phyloP scores from a whole-genome alignment of 345 rosid genomes.

The Citrus reticulata region DNA sequence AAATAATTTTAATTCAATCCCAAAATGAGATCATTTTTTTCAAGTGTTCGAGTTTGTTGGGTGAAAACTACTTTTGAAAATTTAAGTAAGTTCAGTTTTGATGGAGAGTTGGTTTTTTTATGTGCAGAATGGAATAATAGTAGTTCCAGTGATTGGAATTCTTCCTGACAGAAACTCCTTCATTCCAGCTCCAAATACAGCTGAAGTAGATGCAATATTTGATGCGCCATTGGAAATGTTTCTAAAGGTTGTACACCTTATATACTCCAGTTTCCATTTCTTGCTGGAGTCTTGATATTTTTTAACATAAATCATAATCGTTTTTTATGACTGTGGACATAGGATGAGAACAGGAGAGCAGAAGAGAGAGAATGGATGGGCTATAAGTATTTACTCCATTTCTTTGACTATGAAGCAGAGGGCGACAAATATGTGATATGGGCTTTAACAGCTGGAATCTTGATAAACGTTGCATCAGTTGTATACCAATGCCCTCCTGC shows the following conservation, averaged over 20 bases:
- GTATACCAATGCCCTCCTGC: slow-evolving; percentile 47
- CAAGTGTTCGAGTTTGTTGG: no score
- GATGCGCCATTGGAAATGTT: slow-evolving; percentile 77
- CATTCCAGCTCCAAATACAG: slow-evolving; percentile 39
- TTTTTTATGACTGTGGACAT: neutral
- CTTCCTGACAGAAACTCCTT: slow-evolving; percentile 41
- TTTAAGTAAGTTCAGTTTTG: neutral
- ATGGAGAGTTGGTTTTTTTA: neutral
- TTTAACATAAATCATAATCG: neutral
- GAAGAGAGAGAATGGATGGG: slow-evolving; percentile 56
- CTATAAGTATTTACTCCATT: slow-evolving; percentile 45
- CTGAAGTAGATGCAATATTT: slow-evolving; percentile 63
- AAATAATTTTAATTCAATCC: no score
- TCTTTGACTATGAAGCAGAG: slow-evolving; percentile 38
- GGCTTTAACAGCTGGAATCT: slow-evolving; percentile 70
- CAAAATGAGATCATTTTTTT: no score
- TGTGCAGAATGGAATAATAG: slow-evolving; percentile 39
- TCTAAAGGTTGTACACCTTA: slow-evolving; percentile 43
- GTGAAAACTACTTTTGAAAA: neutral
- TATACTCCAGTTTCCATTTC: neutral
- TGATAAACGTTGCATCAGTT: slow-evolving; percentile 53
- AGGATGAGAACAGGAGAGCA: slow-evolving; percentile 54
- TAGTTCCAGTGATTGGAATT: slow-evolving; percentile 60
- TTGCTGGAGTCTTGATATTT: neutral
- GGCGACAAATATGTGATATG: slow-evolving; percentile 42